Conservation (phyloP, 129 eudicot genomes). For the Kitagawia praeruptora region DNA sequence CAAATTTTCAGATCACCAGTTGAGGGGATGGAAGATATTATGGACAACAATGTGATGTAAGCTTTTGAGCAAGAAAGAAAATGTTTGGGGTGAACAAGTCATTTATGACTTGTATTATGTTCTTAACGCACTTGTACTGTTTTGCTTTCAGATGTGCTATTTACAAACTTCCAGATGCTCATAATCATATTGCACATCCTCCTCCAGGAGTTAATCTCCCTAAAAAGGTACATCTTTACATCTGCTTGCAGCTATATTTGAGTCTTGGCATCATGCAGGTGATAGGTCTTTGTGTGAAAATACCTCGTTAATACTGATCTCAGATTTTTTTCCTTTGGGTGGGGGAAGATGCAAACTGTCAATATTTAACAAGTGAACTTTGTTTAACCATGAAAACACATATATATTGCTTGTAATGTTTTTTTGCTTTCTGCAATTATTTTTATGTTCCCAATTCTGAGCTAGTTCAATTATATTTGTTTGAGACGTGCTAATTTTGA, state of each 20-base stretch:
- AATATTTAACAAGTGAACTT: too few relatives aligned
- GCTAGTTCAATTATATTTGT: background rate
- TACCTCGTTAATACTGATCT: background rate
- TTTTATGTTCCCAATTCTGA: background rate
- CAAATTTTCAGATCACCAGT: slow-evolving; percentile 83
- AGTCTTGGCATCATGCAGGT: background rate
- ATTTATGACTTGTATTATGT: background rate
- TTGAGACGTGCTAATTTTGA: background rate
- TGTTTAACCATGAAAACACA: background rate
- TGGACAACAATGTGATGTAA: slow-evolving; percentile 96
- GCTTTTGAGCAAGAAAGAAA: slow-evolving; percentile 18
- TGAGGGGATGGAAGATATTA: slow-evolving; percentile 69
- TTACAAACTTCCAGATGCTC: slow-evolving; percentile 75
- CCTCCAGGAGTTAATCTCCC: slow-evolving; percentile 74
- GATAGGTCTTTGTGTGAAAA: background rate
- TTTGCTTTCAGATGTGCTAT: slow-evolving; percentile 66
- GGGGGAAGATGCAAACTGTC: background rate
- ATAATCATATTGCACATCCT: slow-evolving; percentile 60
- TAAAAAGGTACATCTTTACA: slow-evolving; percentile 44
- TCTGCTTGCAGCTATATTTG: background rate
- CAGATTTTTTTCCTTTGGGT: background rate
- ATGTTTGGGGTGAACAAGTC: background rate
- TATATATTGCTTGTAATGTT: background rate
- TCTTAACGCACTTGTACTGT: background rate
- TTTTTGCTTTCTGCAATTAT: background rate